phyloP scores from a whole-genome alignment of 2,329 filamentous ascomycete genomes.

The Aspergillus proliferans region DNA sequence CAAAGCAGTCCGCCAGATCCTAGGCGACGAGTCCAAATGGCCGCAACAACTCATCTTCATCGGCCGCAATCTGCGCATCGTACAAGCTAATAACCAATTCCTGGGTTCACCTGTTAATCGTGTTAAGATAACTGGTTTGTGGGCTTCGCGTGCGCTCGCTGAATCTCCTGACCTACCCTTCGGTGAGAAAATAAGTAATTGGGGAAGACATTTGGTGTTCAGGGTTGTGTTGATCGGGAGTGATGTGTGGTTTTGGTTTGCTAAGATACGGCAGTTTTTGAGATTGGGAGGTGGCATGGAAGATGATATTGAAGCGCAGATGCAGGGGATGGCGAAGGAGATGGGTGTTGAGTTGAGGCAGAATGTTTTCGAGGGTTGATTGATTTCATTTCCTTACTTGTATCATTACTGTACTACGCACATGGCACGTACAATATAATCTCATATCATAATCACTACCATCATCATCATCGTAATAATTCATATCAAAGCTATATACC shows the following conservation, averaged over 20 bases:
- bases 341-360: constrained; percentile 89
- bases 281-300: constrained; percentile 82
- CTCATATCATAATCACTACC: background rate
- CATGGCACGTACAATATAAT: background rate
- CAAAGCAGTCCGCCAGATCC: constrained; percentile 67
- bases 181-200: constrained; percentile 59
- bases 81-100: constrained; percentile 89
- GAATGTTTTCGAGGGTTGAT: constrained; percentile 74
- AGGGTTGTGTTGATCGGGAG: constrained; percentile 66
- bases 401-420: background rate
- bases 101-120: constrained; percentile 83
- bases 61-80: constrained; percentile 83
- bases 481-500: background rate
- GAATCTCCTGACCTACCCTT: constrained; percentile 62
- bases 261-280: constrained; percentile 68
- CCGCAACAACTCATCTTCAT: constrained; percentile 89
- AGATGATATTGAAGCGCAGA: constrained; percentile 81
- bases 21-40: constrained; percentile 81
- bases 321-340: constrained; percentile 82
- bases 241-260: constrained; percentile 78
- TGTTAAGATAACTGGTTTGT: constrained; percentile 86
- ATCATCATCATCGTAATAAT: background rate
- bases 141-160: constrained; percentile 79
- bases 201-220: constrained; percentile 76
- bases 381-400: too few species aligned